Conservation (phyloP, 371 early-diverging fungal genomes). For the Mortierella sp. region DNA sequence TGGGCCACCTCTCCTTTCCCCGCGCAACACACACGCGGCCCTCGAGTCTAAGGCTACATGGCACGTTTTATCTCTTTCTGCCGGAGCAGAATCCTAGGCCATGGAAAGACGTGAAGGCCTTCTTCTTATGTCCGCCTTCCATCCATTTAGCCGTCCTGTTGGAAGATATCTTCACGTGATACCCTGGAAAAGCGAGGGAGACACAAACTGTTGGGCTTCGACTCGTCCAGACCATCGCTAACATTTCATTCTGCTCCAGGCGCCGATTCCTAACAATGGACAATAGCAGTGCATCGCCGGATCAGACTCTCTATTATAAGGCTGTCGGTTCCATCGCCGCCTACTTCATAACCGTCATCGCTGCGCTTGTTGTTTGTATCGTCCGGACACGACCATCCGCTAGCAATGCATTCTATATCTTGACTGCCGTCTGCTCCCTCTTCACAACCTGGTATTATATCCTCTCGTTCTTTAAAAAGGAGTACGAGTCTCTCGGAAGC, state of each 20-base stretch:
- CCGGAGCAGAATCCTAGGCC: too few relatives aligned
- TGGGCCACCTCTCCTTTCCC: not conserved
- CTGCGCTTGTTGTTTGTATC: constrained; percentile 49
- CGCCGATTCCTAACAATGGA: constrained; percentile 10
- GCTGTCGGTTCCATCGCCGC: constrained; percentile 45
- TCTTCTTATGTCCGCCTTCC: too few relatives aligned
- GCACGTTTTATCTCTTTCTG: too few relatives aligned
- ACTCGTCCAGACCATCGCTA: not conserved
- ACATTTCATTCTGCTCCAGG: not conserved
- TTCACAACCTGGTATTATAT: constrained; percentile 53
- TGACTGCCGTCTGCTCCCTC: constrained; percentile 40
- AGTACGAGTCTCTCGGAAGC: constrained; percentile 34
- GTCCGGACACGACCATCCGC: constrained; percentile 36
- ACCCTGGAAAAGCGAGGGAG: not conserved
- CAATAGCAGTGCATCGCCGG: not conserved
- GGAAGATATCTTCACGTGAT: too few relatives aligned
- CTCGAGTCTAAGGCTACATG: too few relatives aligned
- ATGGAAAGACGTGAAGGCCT: too few relatives aligned
- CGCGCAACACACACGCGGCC: not conserved
- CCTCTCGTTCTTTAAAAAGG: constrained; percentile 39
- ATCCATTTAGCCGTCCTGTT: too few relatives aligned
- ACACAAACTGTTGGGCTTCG: not conserved
- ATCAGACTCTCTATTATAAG: constrained; percentile 43
- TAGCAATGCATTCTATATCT: constrained; percentile 41
- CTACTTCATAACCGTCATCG: constrained; percentile 49